Percentiles rank a stretch among this genome's conserved stretches.
Evolutionary conservation across 495 filamentous ascomycete genomes (phyloP).

Genomic region (Halenospora varia): DNA sequence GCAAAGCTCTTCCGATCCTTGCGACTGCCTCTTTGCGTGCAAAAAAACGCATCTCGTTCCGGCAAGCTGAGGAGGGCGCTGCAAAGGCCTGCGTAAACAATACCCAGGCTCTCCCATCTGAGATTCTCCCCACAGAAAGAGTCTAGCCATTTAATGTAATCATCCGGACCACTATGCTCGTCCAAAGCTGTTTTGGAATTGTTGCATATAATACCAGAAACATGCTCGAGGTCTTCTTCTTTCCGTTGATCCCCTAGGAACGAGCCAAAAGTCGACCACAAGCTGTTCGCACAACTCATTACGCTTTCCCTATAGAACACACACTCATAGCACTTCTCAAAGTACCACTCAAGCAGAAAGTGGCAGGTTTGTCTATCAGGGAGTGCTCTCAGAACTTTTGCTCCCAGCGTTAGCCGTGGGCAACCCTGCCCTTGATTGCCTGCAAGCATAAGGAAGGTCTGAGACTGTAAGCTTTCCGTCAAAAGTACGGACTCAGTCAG

Average conservation of each 20-base stretch:
- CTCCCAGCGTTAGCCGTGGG: slow-evolving; percentile 17
- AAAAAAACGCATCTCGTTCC: slow-evolving; percentile 24
- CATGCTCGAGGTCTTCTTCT: slow-evolving; percentile 10
- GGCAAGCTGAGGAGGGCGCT: slow-evolving; percentile 10
- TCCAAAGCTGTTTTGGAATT: slow-evolving; percentile 19
- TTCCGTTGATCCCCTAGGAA: slow-evolving; percentile 12
- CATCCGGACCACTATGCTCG: slow-evolving; percentile 16
- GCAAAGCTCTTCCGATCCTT: slow-evolving; percentile 15
- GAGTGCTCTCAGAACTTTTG: slow-evolving; percentile 16
- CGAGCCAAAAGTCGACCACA: slow-evolving; percentile 17
- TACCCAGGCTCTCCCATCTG: slow-evolving; percentile 24
- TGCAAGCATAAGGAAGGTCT: slow-evolving; percentile 23
- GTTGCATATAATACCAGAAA: slow-evolving; percentile 16
- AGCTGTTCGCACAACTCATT: slow-evolving; percentile 7
- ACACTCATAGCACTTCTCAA: slow-evolving; percentile 12
- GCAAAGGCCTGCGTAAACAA: slow-evolving; percentile 12
- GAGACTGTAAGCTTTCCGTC: slow-evolving; percentile 18
- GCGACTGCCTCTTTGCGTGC: slow-evolving; percentile 14
- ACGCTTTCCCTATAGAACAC: slow-evolving; percentile 6
- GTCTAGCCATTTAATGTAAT: slow-evolving; percentile 19
- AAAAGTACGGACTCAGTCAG: slow-evolving; percentile 1
- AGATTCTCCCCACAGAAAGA: slow-evolving; percentile 19
- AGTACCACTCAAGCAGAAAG: slow-evolving; percentile 21
- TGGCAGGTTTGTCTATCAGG: slow-evolving; percentile 19
- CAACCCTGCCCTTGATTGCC: slow-evolving; percentile 2